Evolutionary conservation across 805 yeast species (phyloP).

Genomic region (Hanseniaspora nectarophila): DNA sequence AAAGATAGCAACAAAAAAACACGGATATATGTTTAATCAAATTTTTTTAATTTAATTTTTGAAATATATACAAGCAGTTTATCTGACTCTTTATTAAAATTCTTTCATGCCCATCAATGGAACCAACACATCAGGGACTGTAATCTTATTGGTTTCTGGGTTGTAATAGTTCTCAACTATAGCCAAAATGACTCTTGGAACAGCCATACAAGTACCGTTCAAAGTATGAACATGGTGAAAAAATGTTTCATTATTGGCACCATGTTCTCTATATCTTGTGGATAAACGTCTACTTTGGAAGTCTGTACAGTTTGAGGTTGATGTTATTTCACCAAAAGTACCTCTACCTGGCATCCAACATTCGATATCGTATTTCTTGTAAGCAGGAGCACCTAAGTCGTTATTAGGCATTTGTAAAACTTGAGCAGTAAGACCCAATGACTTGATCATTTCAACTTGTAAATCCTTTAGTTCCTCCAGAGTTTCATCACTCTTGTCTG

Average conservation of each 20-base stretch:
- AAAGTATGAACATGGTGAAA: constrained; percentile 58
- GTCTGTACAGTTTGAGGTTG: constrained; percentile 85
- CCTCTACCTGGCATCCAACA: constrained; percentile 98
- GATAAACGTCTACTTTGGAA: constrained; percentile 77
- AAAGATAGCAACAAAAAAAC: not conserved
- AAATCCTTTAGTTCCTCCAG: constrained; percentile 50
- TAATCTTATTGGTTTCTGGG: constrained; percentile 38
- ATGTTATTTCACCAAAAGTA: constrained; percentile 82
- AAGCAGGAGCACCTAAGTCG: constrained; percentile 90
- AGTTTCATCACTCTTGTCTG: constrained; percentile 36
- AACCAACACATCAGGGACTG: constrained; percentile 56
- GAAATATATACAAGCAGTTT: not conserved
- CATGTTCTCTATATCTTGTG: constrained; percentile 39
- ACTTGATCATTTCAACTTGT: constrained; percentile 52
- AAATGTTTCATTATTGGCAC: constrained; percentile 23
- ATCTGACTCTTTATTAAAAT: constrained; percentile 19
- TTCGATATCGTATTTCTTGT: constrained; percentile 82
- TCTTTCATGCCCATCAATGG: constrained; percentile 58
- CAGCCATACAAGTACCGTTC: constrained; percentile 92
- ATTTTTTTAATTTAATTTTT: not conserved
- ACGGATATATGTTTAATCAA: not conserved
- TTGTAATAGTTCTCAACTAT: constrained; percentile 78
- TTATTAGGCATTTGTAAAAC: constrained; percentile 79
- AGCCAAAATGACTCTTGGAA: constrained; percentile 82
- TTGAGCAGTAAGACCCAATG: constrained; percentile 67